Conservation (phyloP, 2,329 filamentous ascomycete species). For the Chaetoscypha palmicola region DNA sequence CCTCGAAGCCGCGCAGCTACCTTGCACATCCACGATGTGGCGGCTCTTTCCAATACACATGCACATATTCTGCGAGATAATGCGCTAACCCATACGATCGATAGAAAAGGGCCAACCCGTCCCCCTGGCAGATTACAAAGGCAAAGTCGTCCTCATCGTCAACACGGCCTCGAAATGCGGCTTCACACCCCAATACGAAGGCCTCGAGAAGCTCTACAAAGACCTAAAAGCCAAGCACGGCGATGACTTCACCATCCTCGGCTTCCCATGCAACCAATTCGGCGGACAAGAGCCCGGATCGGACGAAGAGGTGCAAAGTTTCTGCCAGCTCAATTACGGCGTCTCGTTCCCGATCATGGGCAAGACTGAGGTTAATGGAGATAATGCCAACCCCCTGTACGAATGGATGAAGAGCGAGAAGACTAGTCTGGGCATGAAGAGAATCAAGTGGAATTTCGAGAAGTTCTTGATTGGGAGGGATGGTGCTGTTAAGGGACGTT, state of each 20-base stretch:
- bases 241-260: conserved; percentile 74
- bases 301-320: conserved; percentile 72
- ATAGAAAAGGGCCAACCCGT: conserved; percentile 68
- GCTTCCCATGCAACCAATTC: conserved; percentile 99
- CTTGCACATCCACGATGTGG: too few species aligned
- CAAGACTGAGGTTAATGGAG: conserved; percentile 92
- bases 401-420: conserved; percentile 68
- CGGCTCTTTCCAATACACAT: neutral
- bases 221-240: conserved; percentile 55
- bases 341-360: conserved; percentile 42
- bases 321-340: conserved; percentile 83
- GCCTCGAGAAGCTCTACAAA: conserved; percentile 88
- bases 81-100: too few species aligned
- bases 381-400: conserved; percentile 69
- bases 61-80: neutral
- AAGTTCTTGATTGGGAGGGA: conserved; percentile 89
- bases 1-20: too few species aligned
- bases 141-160: conserved; percentile 91
- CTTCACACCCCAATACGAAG: conserved; percentile 92
- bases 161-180: conserved; percentile 99
- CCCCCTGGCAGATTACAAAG: conserved; percentile 64
- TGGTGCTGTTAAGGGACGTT: conserved; percentile 77
- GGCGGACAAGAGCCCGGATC: conserved; percentile 72
- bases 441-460: conserved; percentile 99
- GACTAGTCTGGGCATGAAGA: conserved; percentile 81